Evolutionary conservation across 225 moss, liverwort and hornwort species (phyloP).

Genomic region (Physcomitrium patens): DNA sequence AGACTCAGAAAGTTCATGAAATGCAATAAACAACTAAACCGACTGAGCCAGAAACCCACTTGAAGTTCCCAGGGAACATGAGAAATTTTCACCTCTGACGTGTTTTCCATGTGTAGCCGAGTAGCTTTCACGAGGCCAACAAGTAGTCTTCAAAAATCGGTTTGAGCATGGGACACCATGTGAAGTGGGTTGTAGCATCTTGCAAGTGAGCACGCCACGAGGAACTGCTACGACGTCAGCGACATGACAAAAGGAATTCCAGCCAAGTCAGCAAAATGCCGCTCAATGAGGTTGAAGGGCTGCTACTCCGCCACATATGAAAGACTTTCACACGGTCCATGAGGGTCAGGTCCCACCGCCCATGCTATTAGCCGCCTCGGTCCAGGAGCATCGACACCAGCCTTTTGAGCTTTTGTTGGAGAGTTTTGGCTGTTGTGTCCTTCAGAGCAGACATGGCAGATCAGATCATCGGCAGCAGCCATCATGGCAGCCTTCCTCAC

Average conservation of each 20-base stretch:
- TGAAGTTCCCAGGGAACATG: neutral
- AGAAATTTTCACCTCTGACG: neutral
- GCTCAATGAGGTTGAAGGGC: neutral
- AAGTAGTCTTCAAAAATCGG: neutral
- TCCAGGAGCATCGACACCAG: too few relatives aligned
- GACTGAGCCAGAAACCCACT: neutral
- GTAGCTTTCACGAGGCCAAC: neutral
- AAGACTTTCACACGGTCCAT: too few relatives aligned
- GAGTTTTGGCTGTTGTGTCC: too few relatives aligned
- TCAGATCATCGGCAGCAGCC: too few relatives aligned
- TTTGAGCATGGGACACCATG: slow-evolving; percentile 15
- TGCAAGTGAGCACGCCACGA: neutral
- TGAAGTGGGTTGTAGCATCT: slow-evolving; percentile 2
- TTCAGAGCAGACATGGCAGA: too few relatives aligned
- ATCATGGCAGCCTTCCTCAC: too few relatives aligned
- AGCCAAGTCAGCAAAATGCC: slow-evolving; percentile 26
- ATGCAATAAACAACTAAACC: neutral
- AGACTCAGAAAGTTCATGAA: too few relatives aligned
- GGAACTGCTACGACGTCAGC: neutral
- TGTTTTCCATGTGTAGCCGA: neutral
- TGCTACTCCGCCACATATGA: neutral
- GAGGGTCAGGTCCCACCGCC: too few relatives aligned
- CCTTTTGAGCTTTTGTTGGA: too few relatives aligned
- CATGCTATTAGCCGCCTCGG: too few relatives aligned
- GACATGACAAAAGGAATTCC: neutral